Base-by-base conservation (phyloP, 345 rosid species). In the Hibiscus trionum region DNA sequence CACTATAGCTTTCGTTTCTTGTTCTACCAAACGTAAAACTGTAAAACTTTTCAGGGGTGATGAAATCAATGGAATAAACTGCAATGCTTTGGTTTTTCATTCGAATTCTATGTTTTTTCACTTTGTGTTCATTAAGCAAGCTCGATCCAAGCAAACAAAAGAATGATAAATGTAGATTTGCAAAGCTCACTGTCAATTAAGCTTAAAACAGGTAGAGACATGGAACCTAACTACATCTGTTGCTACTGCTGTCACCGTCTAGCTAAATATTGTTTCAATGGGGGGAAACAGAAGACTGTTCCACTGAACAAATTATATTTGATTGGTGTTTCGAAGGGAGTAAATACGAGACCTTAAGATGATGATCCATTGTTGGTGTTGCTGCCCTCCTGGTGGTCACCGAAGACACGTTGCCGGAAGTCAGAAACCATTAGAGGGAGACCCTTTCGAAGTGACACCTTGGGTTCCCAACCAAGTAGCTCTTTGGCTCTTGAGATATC, bases 401-500 rank as follows among this genome's bases (percentile, higher is more conserved):
- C 24, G 24, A 21, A 21, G 1, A 21, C 24, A 21, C 24, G 24
- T 21, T 21, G 24, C 24, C 24, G 24, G 24, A 21, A 21, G 24
- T 21, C 24, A 0, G 24, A 21, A 21, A 21, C 24, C 24, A 21
- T 21, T 21, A 21, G 24, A 21, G 24, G 24, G 24, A 21, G 24
- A 21, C 24, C 24, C 24, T 21, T 21, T 21, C 24, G 24, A 1
- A 21, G 24, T 21, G 24, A 21, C 24, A 21, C 24, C 24, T 21
- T 21, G 24, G 24, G 24, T 21, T 21, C 24, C 24, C 24, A 21
- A 21, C 24, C 24, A 21, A 21, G 24, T 21, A 21, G 24, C 55
- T 92, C 93, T 75, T 95, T 95, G 6, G 99, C 99, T 77, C 72
- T 90, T 33, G 93, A 80, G 71, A 95, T 95, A 67, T 95, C 97